These are phyloP conservation scores for Arthroderma sp. DNA, from an alignment of 2,329 filamentous ascomycete species.

Conservation along the genomic window DNA sequence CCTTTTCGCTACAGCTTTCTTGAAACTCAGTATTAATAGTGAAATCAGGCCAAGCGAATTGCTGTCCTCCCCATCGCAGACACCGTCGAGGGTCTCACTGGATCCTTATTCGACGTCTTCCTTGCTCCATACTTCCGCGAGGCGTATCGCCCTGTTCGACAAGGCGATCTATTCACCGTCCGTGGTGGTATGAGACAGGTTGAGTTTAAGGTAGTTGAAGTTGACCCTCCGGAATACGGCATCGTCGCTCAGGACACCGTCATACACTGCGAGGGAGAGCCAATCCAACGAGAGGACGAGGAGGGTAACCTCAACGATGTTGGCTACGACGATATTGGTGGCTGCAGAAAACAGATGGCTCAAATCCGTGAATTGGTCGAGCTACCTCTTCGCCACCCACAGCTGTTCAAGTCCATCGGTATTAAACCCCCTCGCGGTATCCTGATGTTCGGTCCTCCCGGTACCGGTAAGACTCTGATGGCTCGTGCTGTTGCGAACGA, in stretches of 20 bases:
- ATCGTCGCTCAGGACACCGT: constrained; percentile 98
- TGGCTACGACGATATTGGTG: constrained; percentile 97
- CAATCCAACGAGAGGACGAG: constrained; percentile 94
- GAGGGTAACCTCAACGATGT: constrained; percentile 99
- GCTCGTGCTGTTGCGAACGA: constrained; percentile 97
- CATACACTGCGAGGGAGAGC: constrained; percentile 96
- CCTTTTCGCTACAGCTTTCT: neutral
- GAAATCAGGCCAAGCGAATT: constrained; percentile 79
- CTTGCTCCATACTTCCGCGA: constrained; percentile 99
- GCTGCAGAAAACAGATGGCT: constrained; percentile 98
- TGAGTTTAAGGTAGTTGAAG: constrained; percentile 98
- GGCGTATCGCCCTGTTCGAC: constrained; percentile 91
- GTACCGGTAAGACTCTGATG: constrained; percentile 99
- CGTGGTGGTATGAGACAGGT: constrained; percentile 98
- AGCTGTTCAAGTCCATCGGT: constrained; percentile 99
- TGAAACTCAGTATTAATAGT: constrained; percentile 12
- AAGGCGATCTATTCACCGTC: constrained; percentile 95
- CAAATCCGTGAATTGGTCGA: constrained; percentile 98
- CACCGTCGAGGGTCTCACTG: constrained; percentile 93
- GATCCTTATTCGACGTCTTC: constrained; percentile 97
- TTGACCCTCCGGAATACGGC: constrained; percentile 94
- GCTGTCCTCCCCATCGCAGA: constrained; percentile 96
- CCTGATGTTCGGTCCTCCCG: constrained; percentile 87
- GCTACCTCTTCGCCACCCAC: constrained; percentile 87
- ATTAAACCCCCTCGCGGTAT: constrained; percentile 99